A percentile compares a stretch with the other conserved stretches of the same genome.
Evolutionary conservation across 345 rosid genomes (phyloP).

Genomic region (Chamaenerion angustifolium): DNA sequence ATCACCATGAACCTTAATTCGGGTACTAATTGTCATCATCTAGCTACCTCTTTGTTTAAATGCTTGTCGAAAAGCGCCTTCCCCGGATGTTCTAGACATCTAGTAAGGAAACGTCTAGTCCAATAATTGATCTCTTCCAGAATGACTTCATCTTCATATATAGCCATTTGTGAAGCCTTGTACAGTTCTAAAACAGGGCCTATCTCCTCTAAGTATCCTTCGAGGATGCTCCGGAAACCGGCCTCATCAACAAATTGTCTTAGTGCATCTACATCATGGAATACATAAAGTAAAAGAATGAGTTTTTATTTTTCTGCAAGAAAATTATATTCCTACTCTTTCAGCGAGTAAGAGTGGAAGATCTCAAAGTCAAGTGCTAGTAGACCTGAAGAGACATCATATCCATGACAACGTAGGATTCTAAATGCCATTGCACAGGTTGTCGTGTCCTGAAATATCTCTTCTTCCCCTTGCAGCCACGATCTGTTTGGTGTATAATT

Average conservation of each 20-base stretch:
- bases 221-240: constrained; percentile 31
- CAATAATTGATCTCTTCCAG: constrained; percentile 24
- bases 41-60: too few species aligned
- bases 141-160: constrained; percentile 35
- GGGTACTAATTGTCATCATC: too few species aligned
- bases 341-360: background rate
- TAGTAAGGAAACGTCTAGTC: constrained; percentile 16
- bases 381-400: constrained; percentile 63
- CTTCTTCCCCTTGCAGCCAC: constrained; percentile 68
- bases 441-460: too few species aligned
- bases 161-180: constrained; percentile 43
- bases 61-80: too few species aligned
- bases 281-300: too few species aligned
- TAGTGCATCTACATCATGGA: constrained; percentile 25
- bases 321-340: background rate
- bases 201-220: constrained; percentile 43
- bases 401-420: constrained; percentile 45
- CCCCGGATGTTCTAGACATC: constrained; percentile 1
- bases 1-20: too few species aligned
- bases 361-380: background rate
- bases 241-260: constrained; percentile 34
- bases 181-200: constrained; percentile 46
- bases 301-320: too few species aligned
- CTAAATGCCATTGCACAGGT: too few species aligned
- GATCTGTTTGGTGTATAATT: constrained; percentile 50